Evolutionary conservation across 208 protist species (phyloP).

Genomic region (Crithidia bombi): DNA sequence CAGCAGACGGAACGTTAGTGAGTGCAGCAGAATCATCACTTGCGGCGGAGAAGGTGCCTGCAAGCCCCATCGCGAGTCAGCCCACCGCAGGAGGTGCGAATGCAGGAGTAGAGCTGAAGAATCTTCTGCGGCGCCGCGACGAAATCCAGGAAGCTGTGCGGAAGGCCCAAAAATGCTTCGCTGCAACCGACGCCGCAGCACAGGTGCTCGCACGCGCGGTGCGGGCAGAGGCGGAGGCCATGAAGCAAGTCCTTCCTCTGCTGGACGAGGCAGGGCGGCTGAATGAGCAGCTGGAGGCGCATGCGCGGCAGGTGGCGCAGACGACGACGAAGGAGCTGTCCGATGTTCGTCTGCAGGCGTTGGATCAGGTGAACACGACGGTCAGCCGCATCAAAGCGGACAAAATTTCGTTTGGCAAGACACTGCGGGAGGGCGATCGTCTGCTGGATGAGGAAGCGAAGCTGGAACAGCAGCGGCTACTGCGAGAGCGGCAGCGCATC

Average conservation of each 20-base stretch:
- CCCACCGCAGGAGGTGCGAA: not conserved
- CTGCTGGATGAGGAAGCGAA: slow-evolving; percentile 63
- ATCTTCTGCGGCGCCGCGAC: slow-evolving; percentile 39
- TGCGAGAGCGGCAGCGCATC: slow-evolving; percentile 69
- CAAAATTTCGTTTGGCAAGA: slow-evolving; percentile 38
- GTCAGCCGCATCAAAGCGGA: slow-evolving; percentile 49
- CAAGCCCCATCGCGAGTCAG: not conserved
- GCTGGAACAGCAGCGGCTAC: slow-evolving; percentile 60
- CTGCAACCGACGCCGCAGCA: slow-evolving; percentile 43
- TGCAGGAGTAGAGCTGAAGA: slow-evolving; percentile 13
- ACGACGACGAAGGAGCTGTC: slow-evolving; percentile 52
- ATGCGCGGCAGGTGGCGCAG: slow-evolving; percentile 38
- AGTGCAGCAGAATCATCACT: not conserved
- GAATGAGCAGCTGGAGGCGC: slow-evolving; percentile 32
- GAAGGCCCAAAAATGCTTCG: slow-evolving; percentile 34
- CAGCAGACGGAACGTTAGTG: not conserved
- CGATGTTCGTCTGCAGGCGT: slow-evolving; percentile 41
- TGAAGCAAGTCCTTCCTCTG: slow-evolving; percentile 29
- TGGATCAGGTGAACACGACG: slow-evolving; percentile 36
- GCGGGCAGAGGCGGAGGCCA: slow-evolving; percentile 31
- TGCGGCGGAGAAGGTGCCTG: not conserved
- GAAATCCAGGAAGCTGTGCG: slow-evolving; percentile 42
- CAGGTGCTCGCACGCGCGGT: slow-evolving; percentile 35
- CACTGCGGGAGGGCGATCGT: slow-evolving; percentile 43
- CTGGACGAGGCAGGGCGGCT: slow-evolving; percentile 39